phyloP scores from a whole-genome alignment of 306 rosid genomes.

The Citrullus colocynthis region DNA sequence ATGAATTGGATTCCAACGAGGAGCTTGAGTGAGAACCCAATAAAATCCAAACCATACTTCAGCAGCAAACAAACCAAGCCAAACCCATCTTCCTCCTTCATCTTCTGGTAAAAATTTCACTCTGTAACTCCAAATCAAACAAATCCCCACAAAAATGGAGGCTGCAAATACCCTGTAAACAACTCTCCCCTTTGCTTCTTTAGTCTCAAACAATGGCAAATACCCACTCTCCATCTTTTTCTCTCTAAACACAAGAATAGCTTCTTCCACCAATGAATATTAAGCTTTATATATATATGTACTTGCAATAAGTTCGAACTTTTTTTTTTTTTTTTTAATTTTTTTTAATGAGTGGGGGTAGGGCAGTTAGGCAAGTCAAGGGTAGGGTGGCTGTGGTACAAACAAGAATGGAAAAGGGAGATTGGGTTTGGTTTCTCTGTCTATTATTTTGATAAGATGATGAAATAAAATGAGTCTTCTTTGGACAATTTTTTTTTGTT shows the following conservation, averaged over 20 bases:
- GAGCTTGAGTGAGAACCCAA: slow-evolving; percentile 59
- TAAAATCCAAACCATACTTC: slow-evolving; percentile 78
- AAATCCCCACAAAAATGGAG: slow-evolving; percentile 37
- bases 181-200: slow-evolving; percentile 23
- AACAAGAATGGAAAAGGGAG: neutral
- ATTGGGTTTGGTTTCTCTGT: neutral
- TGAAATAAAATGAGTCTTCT: no score
- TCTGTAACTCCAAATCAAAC: slow-evolving; percentile 61
- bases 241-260: neutral
- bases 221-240: neutral
- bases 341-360: neutral
- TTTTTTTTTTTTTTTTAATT: neutral
- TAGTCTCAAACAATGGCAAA: slow-evolving; percentile 46
- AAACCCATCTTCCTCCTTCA: slow-evolving; percentile 30
- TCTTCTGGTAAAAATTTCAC: slow-evolving; percentile 20
- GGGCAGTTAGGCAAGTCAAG: neutral
- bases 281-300: neutral
- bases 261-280: neutral
- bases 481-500: neutral
- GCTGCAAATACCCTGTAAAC: slow-evolving; percentile 30
- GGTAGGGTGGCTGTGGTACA: neutral
- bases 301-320: neutral
- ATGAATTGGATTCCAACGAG: slow-evolving; percentile 44
- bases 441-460: no score
- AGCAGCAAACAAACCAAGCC: slow-evolving; percentile 50